Conservation (phyloP, 73 alveolate species). For the Uronychia setigera region DNA sequence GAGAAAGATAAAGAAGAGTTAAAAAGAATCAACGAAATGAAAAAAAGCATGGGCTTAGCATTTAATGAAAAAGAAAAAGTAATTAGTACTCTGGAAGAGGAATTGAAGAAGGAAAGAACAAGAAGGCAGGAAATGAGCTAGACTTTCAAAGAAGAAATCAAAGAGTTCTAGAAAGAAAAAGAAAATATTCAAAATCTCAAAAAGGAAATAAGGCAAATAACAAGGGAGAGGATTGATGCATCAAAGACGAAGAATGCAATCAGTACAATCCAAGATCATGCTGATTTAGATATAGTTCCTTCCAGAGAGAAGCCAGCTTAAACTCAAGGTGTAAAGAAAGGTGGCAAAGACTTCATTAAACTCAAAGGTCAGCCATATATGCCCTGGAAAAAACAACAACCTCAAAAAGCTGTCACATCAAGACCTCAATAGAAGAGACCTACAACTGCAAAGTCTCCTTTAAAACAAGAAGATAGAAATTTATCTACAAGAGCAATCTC, state of each 20-base stretch:
- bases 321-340: constrained; percentile 2
- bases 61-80: constrained; percentile 14
- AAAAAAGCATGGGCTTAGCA: constrained; percentile 8
- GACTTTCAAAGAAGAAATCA: constrained; percentile 9
- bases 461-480: not conserved
- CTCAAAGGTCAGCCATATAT: constrained; percentile 15
- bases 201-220: constrained; percentile 8
- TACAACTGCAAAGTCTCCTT: too few species aligned
- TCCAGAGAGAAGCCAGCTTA: constrained; percentile 35
- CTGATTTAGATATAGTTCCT: constrained; percentile 41
- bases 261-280: not conserved
- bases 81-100: constrained; percentile 26
- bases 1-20: not conserved
- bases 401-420: not conserved
- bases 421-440: constrained; percentile 3
- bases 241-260: not conserved
- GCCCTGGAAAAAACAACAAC: constrained; percentile 12
- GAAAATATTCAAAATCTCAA: not conserved
- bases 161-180: constrained; percentile 30
- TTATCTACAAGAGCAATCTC: too few species aligned
- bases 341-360: not conserved
- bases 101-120: constrained; percentile 5
- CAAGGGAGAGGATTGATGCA: not conserved
- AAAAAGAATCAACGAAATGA: constrained; percentile 9
- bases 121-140: constrained; percentile 20